Conservation (phyloP, 2,329 filamentous ascomycete species). For the Fusarium piperis region DNA sequence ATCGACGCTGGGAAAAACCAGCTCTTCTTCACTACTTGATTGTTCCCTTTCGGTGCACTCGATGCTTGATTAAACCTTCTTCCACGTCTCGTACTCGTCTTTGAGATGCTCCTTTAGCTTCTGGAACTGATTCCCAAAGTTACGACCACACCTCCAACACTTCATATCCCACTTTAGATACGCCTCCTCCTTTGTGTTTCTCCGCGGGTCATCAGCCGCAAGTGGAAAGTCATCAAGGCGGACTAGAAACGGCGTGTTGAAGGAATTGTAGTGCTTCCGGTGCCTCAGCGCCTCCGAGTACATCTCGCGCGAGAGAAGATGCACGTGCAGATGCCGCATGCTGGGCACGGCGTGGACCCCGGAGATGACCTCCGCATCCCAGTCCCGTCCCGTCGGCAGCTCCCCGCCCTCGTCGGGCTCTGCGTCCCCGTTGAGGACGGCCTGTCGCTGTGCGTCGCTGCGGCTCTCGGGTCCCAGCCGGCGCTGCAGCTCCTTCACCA, state of each 20-base stretch:
- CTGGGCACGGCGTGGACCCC: slow-evolving; percentile 89
- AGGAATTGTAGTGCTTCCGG: slow-evolving; percentile 91
- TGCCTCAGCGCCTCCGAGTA: slow-evolving; percentile 77
- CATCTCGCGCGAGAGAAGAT: slow-evolving; percentile 85
- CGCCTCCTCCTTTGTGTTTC: slow-evolving; percentile 63
- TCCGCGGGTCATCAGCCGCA: slow-evolving; percentile 68
- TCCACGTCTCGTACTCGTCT: slow-evolving; percentile 81
- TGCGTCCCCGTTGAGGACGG: slow-evolving; percentile 70
- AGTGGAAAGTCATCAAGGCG: slow-evolving; percentile 83
- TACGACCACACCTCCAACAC: slow-evolving; percentile 85
- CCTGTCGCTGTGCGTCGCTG: slow-evolving; percentile 71
- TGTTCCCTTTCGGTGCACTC: not conserved
- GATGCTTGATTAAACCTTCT: slow-evolving; percentile 59
- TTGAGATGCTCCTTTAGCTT: slow-evolving; percentile 79
- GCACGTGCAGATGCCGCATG: slow-evolving; percentile 92
- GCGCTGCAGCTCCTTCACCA: slow-evolving; percentile 78
- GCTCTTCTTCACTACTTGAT: slow-evolving; percentile 12
- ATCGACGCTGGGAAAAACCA: slow-evolving; percentile 18
- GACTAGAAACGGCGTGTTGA: slow-evolving; percentile 86
- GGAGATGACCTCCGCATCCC: slow-evolving; percentile 75
- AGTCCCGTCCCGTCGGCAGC: slow-evolving; percentile 80
- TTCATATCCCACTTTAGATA: slow-evolving; percentile 73
- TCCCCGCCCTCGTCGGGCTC: slow-evolving; percentile 40
- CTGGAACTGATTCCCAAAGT: slow-evolving; percentile 79
- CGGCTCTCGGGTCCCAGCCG: slow-evolving; percentile 71